These are phyloP conservation scores for Setomelanomma holmii DNA, from an alignment of 2,329 filamentous ascomycete genomes.

Conservation along the genomic window DNA sequence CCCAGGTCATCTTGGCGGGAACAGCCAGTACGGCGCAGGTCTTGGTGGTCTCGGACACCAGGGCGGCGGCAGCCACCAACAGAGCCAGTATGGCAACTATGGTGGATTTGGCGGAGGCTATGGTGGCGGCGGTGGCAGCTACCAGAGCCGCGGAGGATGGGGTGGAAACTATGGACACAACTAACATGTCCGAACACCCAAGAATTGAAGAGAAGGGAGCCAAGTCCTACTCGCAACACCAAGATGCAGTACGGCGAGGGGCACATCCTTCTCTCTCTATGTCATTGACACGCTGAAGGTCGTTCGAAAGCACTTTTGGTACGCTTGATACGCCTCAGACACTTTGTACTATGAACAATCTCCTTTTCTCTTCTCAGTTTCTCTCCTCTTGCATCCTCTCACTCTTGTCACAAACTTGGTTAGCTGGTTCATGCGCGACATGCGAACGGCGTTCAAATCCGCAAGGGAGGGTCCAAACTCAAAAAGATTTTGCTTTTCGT, in stretches of 20 bases:
- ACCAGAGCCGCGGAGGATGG: constrained; percentile 56
- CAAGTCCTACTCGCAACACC: constrained; percentile 28
- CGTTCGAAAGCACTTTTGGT: constrained; percentile 36
- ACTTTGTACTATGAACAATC: constrained; percentile 45
- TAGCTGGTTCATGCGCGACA: constrained; percentile 26
- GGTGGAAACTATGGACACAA: constrained; percentile 56
- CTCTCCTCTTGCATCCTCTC: constrained; percentile 43
- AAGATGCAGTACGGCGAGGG: constrained; percentile 30
- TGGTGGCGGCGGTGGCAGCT: constrained; percentile 48
- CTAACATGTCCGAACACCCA: constrained; percentile 22
- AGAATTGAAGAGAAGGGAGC: constrained; percentile 21
- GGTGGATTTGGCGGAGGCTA: constrained; percentile 50
- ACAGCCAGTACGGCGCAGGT: constrained; percentile 60
- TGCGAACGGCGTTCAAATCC: constrained; percentile 34
- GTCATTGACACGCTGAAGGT: constrained; percentile 31
- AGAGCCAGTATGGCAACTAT: constrained; percentile 52
- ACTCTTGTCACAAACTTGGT: constrained; percentile 30
- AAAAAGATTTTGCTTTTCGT: constrained; percentile 27
- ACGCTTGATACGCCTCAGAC: constrained; percentile 30
- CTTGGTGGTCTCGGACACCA: constrained; percentile 61
- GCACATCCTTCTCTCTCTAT: constrained; percentile 22
- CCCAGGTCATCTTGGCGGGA: constrained; percentile 56
- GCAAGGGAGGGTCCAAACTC: constrained; percentile 32
- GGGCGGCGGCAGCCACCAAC: constrained; percentile 54
- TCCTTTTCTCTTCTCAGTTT: constrained; percentile 28